Conservation (phyloP, 2,329 filamentous ascomycete genomes). For the Coniochaeta sp. region DNA sequence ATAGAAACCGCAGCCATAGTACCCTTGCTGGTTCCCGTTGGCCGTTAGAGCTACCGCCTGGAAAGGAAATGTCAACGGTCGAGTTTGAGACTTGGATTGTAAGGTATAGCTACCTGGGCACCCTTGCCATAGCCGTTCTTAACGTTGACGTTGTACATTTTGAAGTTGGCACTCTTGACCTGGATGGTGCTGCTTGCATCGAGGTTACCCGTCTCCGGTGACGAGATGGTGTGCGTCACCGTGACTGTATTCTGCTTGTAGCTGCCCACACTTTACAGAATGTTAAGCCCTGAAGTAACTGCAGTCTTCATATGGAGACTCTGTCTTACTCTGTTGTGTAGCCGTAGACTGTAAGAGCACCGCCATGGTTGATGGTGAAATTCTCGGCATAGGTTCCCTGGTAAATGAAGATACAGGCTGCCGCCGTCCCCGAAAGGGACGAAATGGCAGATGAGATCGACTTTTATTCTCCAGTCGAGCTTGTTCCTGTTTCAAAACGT, state of each 20-base stretch:
- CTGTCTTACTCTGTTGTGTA: conserved; percentile 19
- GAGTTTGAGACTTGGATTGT: background rate
- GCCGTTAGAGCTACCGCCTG: conserved; percentile 17
- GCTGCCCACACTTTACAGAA: background rate
- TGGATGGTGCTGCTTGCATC: conserved; percentile 23
- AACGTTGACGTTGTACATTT: conserved; percentile 26
- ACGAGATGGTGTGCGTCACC: conserved; percentile 23
- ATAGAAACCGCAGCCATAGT: conserved; percentile 24
- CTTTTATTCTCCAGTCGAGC: conserved; percentile 5
- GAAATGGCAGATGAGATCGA: conserved; percentile 17
- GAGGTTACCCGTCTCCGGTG: conserved; percentile 18
- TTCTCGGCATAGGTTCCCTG: conserved; percentile 24
- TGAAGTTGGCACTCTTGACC: conserved; percentile 18
- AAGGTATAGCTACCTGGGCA: conserved; percentile 14
- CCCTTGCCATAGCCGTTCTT: conserved; percentile 25
- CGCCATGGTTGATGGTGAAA: conserved; percentile 19
- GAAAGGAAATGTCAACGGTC: background rate
- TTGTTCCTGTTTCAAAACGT: background rate
- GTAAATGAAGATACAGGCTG: conserved; percentile 24
- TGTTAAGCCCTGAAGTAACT: no score
- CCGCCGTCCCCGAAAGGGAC: conserved; percentile 14
- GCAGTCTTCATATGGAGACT: no score
- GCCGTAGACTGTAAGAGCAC: conserved; percentile 22
- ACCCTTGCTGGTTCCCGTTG: conserved; percentile 21
- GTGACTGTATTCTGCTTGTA: conserved; percentile 24